Evolutionary conservation across 1,284 basidiomycete species (phyloP).

Genomic region (Bjerkandera adusta): DNA sequence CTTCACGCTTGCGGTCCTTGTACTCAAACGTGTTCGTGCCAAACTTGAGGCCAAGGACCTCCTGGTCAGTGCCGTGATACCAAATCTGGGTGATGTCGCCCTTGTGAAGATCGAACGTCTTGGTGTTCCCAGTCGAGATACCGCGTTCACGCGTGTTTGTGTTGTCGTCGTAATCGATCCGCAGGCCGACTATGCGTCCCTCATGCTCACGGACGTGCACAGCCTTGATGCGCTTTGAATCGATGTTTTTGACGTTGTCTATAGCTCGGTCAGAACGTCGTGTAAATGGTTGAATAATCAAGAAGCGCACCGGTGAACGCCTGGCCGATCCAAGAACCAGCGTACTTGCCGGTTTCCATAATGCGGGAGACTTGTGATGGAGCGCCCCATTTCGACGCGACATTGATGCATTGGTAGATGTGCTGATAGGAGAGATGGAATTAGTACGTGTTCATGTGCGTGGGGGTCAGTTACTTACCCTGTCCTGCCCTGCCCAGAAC

Average conservation of each 20-base stretch:
- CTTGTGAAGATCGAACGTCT: no score
- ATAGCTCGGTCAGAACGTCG: background rate
- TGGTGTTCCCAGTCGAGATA: background rate
- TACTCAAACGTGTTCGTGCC: no score
- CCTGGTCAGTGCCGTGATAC: no score
- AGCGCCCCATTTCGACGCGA: background rate
- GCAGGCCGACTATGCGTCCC: background rate
- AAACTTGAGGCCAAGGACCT: no score
- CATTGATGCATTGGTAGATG: background rate
- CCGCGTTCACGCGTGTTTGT: background rate
- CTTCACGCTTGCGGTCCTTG: background rate
- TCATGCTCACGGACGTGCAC: no score
- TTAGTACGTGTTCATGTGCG: background rate
- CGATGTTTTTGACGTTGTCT: background rate
- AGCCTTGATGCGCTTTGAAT: background rate
- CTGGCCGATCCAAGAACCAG: constrained; percentile 1
- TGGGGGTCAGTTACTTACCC: background rate
- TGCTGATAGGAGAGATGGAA: background rate
- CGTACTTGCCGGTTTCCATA: background rate
- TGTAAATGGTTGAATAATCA: background rate
- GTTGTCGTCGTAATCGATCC: background rate
- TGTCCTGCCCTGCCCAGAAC: constrained; percentile 8
- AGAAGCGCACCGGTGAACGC: background rate
- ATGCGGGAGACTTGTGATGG: background rate
- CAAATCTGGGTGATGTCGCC: background rate